Percentiles rank a stretch among this genome's conserved stretches.
phyloP scores from a whole-genome alignment of 441 rosid genomes.

The Eutrema salsugineum region DNA sequence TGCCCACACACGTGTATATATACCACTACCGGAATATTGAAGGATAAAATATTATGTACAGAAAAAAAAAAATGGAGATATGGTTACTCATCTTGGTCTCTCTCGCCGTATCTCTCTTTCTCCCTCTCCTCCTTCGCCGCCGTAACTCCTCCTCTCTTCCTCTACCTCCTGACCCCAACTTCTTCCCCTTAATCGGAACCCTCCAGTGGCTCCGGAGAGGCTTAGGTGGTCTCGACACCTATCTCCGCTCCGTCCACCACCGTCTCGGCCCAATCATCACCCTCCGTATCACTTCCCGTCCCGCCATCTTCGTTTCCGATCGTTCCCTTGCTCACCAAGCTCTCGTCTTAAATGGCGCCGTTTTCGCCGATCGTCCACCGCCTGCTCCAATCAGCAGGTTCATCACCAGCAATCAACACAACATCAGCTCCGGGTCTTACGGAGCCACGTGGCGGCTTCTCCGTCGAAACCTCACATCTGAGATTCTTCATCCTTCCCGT shows the following conservation, averaged over 20 bases:
- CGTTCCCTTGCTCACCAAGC: conserved; percentile 16
- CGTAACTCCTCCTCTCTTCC: conserved; percentile 7
- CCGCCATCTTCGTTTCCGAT: conserved; percentile 21
- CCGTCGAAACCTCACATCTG: conserved; percentile 11
- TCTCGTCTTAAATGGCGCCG: conserved; percentile 28
- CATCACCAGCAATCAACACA: conserved; percentile 7
- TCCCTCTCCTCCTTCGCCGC: conserved; percentile 1
- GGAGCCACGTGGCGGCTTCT: conserved; percentile 25
- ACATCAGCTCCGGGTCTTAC: conserved; percentile 11
- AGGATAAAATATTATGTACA: not conserved
- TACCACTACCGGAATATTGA: no score
- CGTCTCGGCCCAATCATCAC: conserved; percentile 29
- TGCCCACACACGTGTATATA: no score
- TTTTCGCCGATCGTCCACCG: conserved; percentile 29
- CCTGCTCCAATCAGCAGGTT: not conserved
- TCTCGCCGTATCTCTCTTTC: not conserved
- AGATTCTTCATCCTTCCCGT: conserved; percentile 15
- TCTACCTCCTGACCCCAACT: conserved; percentile 23
- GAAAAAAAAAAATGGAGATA: conserved; percentile 1
- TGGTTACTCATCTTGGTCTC: conserved; percentile 16
- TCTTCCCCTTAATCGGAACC: conserved; percentile 18
- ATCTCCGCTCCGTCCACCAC: conserved; percentile 1
- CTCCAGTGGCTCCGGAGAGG: conserved; percentile 16
- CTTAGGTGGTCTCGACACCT: not conserved
- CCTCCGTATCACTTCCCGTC: conserved; percentile 11